A percentile compares a stretch with the other conserved stretches of the same genome.
Evolutionary conservation across 768 basidiomycete genomes (phyloP).

Genomic region (Kwoniella pini): DNA sequence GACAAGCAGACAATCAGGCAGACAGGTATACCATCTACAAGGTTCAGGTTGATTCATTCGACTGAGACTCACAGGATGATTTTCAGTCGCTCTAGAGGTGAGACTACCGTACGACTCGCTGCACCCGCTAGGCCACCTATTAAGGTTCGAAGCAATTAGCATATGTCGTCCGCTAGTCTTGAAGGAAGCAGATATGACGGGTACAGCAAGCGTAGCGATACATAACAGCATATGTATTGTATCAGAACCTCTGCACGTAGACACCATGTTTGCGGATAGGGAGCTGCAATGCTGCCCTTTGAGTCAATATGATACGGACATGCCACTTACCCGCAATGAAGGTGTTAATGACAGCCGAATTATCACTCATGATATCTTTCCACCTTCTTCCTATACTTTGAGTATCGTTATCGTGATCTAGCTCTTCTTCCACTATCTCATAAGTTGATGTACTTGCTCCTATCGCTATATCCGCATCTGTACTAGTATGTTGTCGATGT

Average conservation of each 20-base stretch:
- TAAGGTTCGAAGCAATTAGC: neutral
- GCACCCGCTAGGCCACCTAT: slow-evolving; percentile 56
- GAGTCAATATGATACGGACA: neutral
- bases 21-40: too few species aligned
- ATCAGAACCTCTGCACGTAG: too few species aligned
- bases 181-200: neutral
- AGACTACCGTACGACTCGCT: slow-evolving; percentile 86
- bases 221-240: neutral
- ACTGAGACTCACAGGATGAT: slow-evolving; percentile 79
- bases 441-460: slow-evolving; percentile 2
- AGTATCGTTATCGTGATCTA: slow-evolving; percentile 10
- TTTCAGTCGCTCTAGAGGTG: slow-evolving; percentile 87
- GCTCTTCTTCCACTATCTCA: slow-evolving; percentile 20
- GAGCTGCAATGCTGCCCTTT: too few species aligned
- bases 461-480: slow-evolving; percentile 18
- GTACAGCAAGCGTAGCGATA: neutral
- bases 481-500: slow-evolving; percentile 5
- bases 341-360: slow-evolving; percentile 48
- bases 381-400: slow-evolving; percentile 14
- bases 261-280: too few species aligned
- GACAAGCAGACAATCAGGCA: too few species aligned
- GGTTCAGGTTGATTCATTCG: neutral
- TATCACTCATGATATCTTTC: slow-evolving; percentile 39
- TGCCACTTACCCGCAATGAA: slow-evolving; percentile 46
- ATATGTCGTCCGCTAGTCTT: neutral